Percentiles rank a stretch among this genome's conserved stretches.
Evolutionary conservation across 169 alveolate species (phyloP).

Genomic region (Plasmodium inui): DNA sequence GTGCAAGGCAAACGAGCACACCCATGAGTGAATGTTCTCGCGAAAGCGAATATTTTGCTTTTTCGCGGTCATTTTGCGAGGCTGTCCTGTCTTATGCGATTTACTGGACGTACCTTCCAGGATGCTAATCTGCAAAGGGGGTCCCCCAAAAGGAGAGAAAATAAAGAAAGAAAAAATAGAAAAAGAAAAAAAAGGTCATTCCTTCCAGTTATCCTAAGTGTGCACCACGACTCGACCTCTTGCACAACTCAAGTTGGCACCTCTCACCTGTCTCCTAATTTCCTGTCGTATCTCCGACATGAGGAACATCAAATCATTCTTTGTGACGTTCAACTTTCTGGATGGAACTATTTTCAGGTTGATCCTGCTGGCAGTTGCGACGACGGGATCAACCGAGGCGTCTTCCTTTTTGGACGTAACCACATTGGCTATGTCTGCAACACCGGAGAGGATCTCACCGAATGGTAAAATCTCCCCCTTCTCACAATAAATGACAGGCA

Average conservation of each 20-base stretch:
- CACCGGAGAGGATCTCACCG: constrained; percentile 61
- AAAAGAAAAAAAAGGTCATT: not conserved
- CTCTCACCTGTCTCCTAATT: constrained; percentile 61
- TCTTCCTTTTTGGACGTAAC: constrained; percentile 21
- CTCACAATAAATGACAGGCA: constrained; percentile 20
- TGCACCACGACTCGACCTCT: not conserved
- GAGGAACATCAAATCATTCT: constrained; percentile 56
- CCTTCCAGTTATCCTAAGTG: not conserved
- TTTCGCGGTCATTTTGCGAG: not conserved
- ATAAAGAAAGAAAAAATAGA: not conserved
- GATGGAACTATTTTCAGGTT: constrained; percentile 73
- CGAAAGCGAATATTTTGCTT: not conserved
- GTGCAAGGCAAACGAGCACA: not conserved
- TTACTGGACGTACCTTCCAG: constrained; percentile 15
- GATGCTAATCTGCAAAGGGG: constrained; percentile 24
- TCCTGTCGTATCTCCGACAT: constrained; percentile 60
- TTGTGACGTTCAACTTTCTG: constrained; percentile 48
- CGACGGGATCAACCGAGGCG: not conserved
- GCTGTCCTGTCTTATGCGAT: not conserved
- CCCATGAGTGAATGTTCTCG: not conserved
- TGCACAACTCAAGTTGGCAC: not conserved
- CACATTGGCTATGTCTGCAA: constrained; percentile 57
- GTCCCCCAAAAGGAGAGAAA: not conserved
- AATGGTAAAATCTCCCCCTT: constrained; percentile 54
- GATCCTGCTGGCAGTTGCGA: constrained; percentile 24